Conservation (phyloP, 2,329 filamentous ascomycete genomes). For the Diaporthe longicolla region DNA sequence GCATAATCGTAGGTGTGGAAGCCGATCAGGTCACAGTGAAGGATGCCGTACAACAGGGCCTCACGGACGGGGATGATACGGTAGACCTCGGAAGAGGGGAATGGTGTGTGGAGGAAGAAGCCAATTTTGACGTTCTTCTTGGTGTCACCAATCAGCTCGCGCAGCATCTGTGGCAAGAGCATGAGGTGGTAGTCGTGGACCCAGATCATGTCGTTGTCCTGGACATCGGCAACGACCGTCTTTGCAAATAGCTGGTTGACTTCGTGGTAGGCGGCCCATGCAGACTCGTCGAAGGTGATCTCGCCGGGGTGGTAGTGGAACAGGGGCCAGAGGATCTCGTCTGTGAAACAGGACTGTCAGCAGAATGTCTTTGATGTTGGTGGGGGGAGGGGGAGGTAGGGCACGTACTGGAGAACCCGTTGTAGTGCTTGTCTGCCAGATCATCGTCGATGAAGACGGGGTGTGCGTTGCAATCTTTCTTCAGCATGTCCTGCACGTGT, state of each 20-base stretch:
- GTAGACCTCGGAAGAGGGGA: conserved; percentile 97
- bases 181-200: conserved; percentile 99
- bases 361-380: conserved; percentile 17
- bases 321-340: conserved; percentile 97
- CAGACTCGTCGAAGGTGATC: conserved; percentile 96
- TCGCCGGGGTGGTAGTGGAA: conserved; percentile 99
- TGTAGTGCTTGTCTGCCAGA: conserved; percentile 95
- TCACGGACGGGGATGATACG: conserved; percentile 94
- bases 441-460: conserved; percentile 96
- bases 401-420: conserved; percentile 91
- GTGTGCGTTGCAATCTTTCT: conserved; percentile 89
- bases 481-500: conserved; percentile 81
- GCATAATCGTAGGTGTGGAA: conserved; percentile 99
- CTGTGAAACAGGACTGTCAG: conserved; percentile 58
- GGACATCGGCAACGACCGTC: conserved; percentile 86
- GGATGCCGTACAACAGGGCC: conserved; percentile 85
- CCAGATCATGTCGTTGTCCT: conserved; percentile 96
- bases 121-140: conserved; percentile 97
- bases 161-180: conserved; percentile 95
- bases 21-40: conserved; percentile 95
- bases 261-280: conserved; percentile 93
- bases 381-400: conserved; percentile 27
- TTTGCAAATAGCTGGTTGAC: conserved; percentile 94
- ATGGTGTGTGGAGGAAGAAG: conserved; percentile 98
- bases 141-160: conserved; percentile 84